Base-by-base conservation (phyloP, 2,329 filamentous ascomycete genomes). In the Colletotrichum zoysiae region DNA sequence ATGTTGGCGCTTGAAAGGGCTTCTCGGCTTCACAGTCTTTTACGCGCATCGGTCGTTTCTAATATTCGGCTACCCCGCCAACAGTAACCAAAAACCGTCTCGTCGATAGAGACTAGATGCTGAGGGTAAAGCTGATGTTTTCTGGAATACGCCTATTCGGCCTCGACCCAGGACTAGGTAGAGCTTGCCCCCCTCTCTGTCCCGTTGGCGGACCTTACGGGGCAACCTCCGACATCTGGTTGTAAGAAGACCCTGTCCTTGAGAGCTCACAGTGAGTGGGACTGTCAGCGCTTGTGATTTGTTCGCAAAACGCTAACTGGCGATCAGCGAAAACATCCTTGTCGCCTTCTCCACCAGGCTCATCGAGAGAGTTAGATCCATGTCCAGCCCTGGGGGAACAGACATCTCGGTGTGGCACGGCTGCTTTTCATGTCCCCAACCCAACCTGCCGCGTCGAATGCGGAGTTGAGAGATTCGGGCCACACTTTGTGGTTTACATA, bases 291-390 rank as follows among this genome's bases (percentile, higher is more conserved):
- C 33, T 44, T 46, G 38, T 65, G 46, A 42, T 51, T 65, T 46
- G 59, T 23, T 50, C 50, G 40, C 20, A 26, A 58, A 46, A 56
- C 57, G 42, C 63, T 61, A 23, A 61, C 65, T 38, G 64, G 50
- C 68, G 64, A 71, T 71, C 68, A 38, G 44, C 59, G 9, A 62
- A 56, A 59, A 30, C 11, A 67, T 55, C 68, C 64, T 58, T 71
- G 57, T 56, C 30, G 2, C 44, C 26, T 62, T n/a, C 33, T 3
- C 51, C 46, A 57, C 30, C 44, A 57, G 30, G 30, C 23, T 46
- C 23, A n/a, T 56, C 26, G 40, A 59, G 9, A 46, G 8, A 59
- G 12, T 44, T 23, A 23, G 60, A 63, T 38, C 18, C 35, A 8
- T 40, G 46, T 23, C 38, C 35, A 23, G 33, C 35, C 35, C 30